These are phyloP conservation scores for Mortierella sp. DNA, from an alignment of 371 early-diverging fungal species.

Conservation along the genomic window DNA sequence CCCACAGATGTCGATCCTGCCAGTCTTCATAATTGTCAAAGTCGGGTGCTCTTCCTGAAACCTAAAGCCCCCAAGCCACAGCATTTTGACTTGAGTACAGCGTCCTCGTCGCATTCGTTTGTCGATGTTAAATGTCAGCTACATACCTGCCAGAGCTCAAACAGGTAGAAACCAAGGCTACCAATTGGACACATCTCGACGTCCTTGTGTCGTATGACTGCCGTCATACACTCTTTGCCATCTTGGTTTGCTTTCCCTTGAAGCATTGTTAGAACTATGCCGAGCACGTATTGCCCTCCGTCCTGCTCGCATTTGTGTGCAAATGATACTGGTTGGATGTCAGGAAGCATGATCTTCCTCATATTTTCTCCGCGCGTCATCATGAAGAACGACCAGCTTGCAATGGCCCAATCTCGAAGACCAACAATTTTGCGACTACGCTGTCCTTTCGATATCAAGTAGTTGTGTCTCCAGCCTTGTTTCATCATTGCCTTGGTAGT, in stretches of 20 bases:
- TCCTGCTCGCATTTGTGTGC: background rate
- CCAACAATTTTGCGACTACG: conserved; percentile 2
- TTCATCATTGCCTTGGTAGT: conserved; percentile 1
- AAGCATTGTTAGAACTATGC: conserved; percentile 17
- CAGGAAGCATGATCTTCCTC: too few relatives aligned
- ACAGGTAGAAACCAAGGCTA: conserved; percentile 8
- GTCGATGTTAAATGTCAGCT: too few relatives aligned
- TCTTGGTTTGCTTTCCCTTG: conserved; percentile 19
- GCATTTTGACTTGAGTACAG: background rate
- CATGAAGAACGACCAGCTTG: too few relatives aligned
- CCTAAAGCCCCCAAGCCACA: background rate
- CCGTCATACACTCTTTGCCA: conserved; percentile 6
- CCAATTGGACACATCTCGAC: conserved; percentile 20
- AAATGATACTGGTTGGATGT: background rate
- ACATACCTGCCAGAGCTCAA: conserved; percentile 12
- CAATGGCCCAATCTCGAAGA: background rate
- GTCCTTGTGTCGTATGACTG: conserved; percentile 22
- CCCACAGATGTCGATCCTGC: background rate
- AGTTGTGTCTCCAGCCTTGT: conserved; percentile 16
- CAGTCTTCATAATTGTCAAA: conserved; percentile 4
- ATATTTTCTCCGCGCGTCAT: too few relatives aligned
- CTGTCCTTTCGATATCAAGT: background rate
- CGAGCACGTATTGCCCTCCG: conserved; percentile 3
- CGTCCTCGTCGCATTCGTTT: too few relatives aligned
- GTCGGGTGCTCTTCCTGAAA: background rate